Conservation (phyloP, 768 basidiomycete species). For the Lyophyllum semitale region DNA sequence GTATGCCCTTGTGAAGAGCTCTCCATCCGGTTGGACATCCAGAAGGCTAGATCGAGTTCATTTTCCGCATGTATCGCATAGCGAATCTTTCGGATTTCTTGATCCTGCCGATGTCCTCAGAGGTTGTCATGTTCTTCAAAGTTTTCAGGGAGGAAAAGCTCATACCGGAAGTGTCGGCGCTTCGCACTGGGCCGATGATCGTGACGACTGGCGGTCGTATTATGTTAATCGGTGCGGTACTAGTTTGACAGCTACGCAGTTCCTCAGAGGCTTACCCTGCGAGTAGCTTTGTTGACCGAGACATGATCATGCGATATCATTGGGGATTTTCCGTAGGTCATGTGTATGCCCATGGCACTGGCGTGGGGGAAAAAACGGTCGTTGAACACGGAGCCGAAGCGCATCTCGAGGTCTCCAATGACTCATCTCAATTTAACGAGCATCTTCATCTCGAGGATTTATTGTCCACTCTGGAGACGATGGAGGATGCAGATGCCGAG, state of each 20-base stretch:
- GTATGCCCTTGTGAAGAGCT: slow-evolving; percentile 10
- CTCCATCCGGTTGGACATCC: not conserved
- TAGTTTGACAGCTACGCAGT: not conserved
- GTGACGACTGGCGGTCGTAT: slow-evolving; percentile 1
- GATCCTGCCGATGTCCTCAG: slow-evolving; percentile 32
- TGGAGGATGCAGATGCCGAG: too few relatives aligned
- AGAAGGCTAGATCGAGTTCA: slow-evolving; percentile 16
- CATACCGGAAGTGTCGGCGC: not conserved
- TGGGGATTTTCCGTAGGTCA: slow-evolving; percentile 1
- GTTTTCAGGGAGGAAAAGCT: slow-evolving; percentile 14
- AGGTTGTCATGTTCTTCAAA: slow-evolving; percentile 34
- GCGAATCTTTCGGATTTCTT: slow-evolving; percentile 35
- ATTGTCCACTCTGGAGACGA: too few relatives aligned
- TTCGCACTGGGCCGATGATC: not conserved
- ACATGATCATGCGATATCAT: too few relatives aligned
- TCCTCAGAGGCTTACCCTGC: slow-evolving; percentile 10
- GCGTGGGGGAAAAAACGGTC: too few relatives aligned
- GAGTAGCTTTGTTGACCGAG: too few relatives aligned
- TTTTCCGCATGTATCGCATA: slow-evolving; percentile 20
- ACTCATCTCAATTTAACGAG: too few relatives aligned
- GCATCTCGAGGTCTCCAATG: too few relatives aligned
- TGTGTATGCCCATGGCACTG: too few relatives aligned
- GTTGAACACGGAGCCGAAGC: too few relatives aligned
- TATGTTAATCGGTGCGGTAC: slow-evolving; percentile 27
- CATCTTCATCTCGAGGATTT: too few relatives aligned